Base-by-base conservation (phyloP, 345 rosid genomes). In the Triadica sebifera region DNA sequence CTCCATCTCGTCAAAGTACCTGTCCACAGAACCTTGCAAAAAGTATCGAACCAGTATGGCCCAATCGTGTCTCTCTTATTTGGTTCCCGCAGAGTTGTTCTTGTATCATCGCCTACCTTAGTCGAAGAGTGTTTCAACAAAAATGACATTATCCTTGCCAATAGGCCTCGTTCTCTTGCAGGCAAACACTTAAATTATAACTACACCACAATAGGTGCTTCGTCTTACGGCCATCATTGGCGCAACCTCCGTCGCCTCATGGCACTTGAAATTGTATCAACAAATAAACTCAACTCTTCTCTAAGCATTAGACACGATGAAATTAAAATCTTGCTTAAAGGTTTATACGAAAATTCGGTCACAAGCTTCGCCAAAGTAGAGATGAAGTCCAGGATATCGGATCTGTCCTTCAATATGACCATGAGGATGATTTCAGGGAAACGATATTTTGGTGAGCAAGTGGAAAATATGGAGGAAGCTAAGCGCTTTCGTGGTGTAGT, bases 71-170 rank as follows among this genome's bases (percentile, higher is more conserved):
- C 25, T 25, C 76, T 78, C n/a, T 49, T n/a, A 1, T 58, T 78
- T 15, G 76, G 81, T 3, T 6, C 22, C 37, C 60, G 47, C 25
- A 12, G 15, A 6, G 69, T 51, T 5, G 16, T 78, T 0, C 5
- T 72, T 12, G 16, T 78, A 16, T 72, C 81, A n/a, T 72, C 81
- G 16, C 69, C 81, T 6, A n/a, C 68, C 1, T 24, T 69, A 0
- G 55, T 60, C 3, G 61, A 80, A 29, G 76, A 79, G 46, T 71
- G 75, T 47, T 65, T 79, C 55, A 47, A 47, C 0, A 75, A 65
- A 64, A 75, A 75, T 39, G 82, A 79, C 24, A 17, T 67, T 4
- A 43, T 68, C 29, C 56, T 80, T 1, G 79, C 79, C 0, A 72
- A 80, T 38, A 57, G 82, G 53, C 79, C 82, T 6, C 41, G 41